Evolutionary conservation across 805 yeast species (phyloP).

Genomic region (Yarrowia sp.): DNA sequence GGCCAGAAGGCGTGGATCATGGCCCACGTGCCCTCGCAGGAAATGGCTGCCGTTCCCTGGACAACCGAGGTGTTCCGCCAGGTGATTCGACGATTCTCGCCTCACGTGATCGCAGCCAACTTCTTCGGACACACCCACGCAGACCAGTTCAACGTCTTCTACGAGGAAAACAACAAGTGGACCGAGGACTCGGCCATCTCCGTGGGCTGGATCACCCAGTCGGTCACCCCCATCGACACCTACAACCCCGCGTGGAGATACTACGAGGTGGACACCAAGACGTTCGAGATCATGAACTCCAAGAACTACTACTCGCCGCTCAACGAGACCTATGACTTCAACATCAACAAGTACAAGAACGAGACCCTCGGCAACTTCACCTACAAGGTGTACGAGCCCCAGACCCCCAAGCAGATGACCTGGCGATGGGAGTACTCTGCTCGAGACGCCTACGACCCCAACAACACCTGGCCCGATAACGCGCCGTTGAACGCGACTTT

Average conservation of each 20-base stretch:
- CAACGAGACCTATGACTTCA: slow-evolving; percentile 56
- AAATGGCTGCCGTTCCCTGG: slow-evolving; percentile 63
- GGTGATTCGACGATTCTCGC: slow-evolving; percentile 70
- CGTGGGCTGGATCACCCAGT: slow-evolving; percentile 69
- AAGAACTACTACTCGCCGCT: slow-evolving; percentile 62
- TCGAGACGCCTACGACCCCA: slow-evolving; percentile 54
- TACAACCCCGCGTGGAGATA: slow-evolving; percentile 77
- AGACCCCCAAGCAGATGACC: slow-evolving; percentile 46
- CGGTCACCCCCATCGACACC: slow-evolving; percentile 66
- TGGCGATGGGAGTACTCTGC: slow-evolving; percentile 67
- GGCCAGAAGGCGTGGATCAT: slow-evolving; percentile 74
- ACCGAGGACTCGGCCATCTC: slow-evolving; percentile 52
- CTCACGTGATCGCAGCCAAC: slow-evolving; percentile 68
- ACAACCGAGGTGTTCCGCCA: slow-evolving; percentile 62
- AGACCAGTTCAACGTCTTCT: slow-evolving; percentile 69
- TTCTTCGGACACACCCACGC: slow-evolving; percentile 76
- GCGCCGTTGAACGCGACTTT: slow-evolving; percentile 72
- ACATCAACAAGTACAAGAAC: neutral
- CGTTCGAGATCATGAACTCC: slow-evolving; percentile 68
- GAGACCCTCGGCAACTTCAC: slow-evolving; percentile 1
- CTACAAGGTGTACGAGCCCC: slow-evolving; percentile 40
- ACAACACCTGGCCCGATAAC: slow-evolving; percentile 62
- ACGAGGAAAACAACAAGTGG: slow-evolving; percentile 56
- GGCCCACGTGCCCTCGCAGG: slow-evolving; percentile 67
- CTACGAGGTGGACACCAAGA: slow-evolving; percentile 67